Evolutionary conservation across 2,329 filamentous ascomycete species (phyloP), one percentile per base, ranked within the genome.

Genomic region (Paecilomyces formosus): DNA sequence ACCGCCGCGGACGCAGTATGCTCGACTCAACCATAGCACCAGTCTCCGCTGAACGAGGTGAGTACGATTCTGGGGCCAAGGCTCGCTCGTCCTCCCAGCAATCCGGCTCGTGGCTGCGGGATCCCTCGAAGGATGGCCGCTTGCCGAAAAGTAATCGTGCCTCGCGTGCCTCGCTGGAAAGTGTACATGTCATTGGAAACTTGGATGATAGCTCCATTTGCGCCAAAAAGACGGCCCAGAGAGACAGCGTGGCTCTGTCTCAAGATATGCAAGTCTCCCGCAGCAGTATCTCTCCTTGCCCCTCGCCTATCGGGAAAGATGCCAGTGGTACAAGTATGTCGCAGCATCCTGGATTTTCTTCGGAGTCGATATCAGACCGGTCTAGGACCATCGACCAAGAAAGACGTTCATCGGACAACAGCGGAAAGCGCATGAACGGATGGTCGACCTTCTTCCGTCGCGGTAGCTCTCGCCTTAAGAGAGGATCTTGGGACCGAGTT

Each of bases 371-470:
- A 72, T 76, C 80, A 67, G 72, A 85, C 72, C 60, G 81, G 68
- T 71, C 82, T 35, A 78, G 81, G 53, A 80, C 81, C 15, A 77
- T 81, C 13, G 81, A 81, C 35, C 76, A 77, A 4, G 72, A 80
- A 35, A 79, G 81, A 51, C 83, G 83, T 61, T 75, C 78, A 22
- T 86, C 85, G 0, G 82, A 85, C 55, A 76, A 79, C 54, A 84
- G 81, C 58, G 71, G 69, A 45, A 74, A 70, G 26, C 73, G 72
- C 57, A 67, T 72, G 35, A 74, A 72, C 60, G 74, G 87, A 0
- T 89, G 92, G 79, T 84, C 86, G 3, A 86, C 89, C 0, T 83
- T 97, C 35, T 90, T 97, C 74, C 85, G 84, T 66, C 88, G 88
- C 72, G 84, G 84, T 28, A 81, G 77, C 57, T 77, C 74, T 51